phyloP scores from a whole-genome alignment of 805 yeast genomes.

The Martiniozyma abietophila region DNA sequence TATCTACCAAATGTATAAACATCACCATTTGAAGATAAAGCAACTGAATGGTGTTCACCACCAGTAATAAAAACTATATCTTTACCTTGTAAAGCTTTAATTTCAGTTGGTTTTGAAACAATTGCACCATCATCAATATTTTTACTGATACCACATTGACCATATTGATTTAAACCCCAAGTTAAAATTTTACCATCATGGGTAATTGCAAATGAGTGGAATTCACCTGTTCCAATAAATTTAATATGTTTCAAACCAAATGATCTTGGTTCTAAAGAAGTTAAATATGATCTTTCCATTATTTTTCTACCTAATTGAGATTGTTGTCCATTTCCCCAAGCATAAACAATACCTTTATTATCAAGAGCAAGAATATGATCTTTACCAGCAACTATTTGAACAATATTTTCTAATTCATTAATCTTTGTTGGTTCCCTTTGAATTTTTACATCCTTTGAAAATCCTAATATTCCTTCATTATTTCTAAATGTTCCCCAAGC shows the following conservation, averaged over 20 bases:
- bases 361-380: slow-evolving; percentile 86
- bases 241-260: slow-evolving; percentile 74
- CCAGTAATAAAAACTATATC: slow-evolving; percentile 61
- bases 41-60: slow-evolving; percentile 91
- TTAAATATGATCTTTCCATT: slow-evolving; percentile 64
- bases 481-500: slow-evolving; percentile 98
- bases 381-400: slow-evolving; percentile 84
- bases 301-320: slow-evolving; percentile 85
- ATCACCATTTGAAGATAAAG: slow-evolving; percentile 62
- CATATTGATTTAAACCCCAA: slow-evolving; percentile 97
- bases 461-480: slow-evolving; percentile 87
- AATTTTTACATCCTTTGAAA: slow-evolving; percentile 49
- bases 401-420: slow-evolving; percentile 52
- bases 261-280: slow-evolving; percentile 70
- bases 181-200: slow-evolving; percentile 59
- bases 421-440: slow-evolving; percentile 66
- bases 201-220: slow-evolving; percentile 89
- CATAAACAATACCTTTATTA: slow-evolving; percentile 74
- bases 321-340: slow-evolving; percentile 98
- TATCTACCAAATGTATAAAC: slow-evolving; percentile 83
- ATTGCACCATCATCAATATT: slow-evolving; percentile 80
- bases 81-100: slow-evolving; percentile 52
- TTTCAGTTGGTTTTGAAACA: slow-evolving; percentile 66
- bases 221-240: slow-evolving; percentile 86
- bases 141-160: slow-evolving; percentile 84